A percentile compares a stretch with the other conserved stretches of the same genome.
Conservation (phyloP, 2,329 filamentous ascomycete species). For the Chrysoporthe austroafricana region DNA sequence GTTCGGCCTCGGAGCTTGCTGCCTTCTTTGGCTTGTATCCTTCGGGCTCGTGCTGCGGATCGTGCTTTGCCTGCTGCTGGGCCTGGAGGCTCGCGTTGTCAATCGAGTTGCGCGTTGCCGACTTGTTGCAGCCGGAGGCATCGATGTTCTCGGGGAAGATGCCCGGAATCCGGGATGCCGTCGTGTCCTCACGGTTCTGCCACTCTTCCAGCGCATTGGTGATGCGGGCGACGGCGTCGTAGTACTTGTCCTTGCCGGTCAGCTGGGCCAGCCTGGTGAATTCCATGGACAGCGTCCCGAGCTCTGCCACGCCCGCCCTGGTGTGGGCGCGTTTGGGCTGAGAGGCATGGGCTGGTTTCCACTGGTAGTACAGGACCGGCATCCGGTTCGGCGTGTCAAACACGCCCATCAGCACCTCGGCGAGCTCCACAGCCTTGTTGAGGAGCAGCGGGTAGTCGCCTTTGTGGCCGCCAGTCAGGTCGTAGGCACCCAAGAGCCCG, state of each 20-base stretch:
- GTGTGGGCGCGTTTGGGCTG: conserved; percentile 65
- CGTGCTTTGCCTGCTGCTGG: conserved; percentile 41
- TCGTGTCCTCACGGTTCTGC: conserved; percentile 63
- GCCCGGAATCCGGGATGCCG: conserved; percentile 64
- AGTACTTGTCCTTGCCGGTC: conserved; percentile 80
- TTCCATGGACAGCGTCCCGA: conserved; percentile 82
- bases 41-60: conserved; percentile 32
- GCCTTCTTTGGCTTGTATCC: conserved; percentile 36
- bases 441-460: conserved; percentile 68
- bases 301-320: conserved; percentile 66
- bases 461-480: conserved; percentile 69
- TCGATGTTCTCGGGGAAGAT: conserved; percentile 82
- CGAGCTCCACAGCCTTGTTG: conserved; percentile 78
- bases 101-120: conserved; percentile 40
- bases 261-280: conserved; percentile 89
- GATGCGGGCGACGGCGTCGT: conserved; percentile 85
- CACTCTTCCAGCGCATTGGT: conserved; percentile 77
- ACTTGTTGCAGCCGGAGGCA: conserved; percentile 75
- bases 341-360: conserved; percentile 68
- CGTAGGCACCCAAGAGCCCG: conserved; percentile 82
- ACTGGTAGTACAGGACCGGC: conserved; percentile 81
- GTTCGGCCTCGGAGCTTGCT: conserved; percentile 1
- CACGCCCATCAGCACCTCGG: conserved; percentile 77
- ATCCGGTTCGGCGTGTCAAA: conserved; percentile 95
- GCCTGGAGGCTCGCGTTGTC: conserved; percentile 41